phyloP scores from a whole-genome alignment of 2,329 filamentous ascomycete genomes.

The Penicillium olsonii region DNA sequence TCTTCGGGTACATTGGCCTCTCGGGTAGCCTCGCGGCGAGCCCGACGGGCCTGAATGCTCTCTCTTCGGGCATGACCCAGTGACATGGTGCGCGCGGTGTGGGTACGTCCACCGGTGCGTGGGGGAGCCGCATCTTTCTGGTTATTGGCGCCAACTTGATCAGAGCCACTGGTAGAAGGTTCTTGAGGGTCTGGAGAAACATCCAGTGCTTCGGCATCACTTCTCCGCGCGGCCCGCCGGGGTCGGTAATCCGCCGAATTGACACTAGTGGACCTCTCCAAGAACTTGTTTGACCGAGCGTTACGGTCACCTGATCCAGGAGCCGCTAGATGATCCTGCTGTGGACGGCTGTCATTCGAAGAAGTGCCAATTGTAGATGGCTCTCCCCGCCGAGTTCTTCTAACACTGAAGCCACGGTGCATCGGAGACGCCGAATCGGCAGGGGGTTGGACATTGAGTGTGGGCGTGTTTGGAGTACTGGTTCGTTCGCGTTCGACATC shows the following conservation, averaged over 20 bases:
- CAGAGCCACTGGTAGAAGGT: slow-evolving; percentile 75
- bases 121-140: slow-evolving; percentile 47
- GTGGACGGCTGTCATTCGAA: slow-evolving; percentile 63
- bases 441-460: slow-evolving; percentile 78
- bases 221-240: slow-evolving; percentile 60
- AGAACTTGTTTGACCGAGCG: slow-evolving; percentile 64
- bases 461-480: slow-evolving; percentile 68
- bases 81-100: slow-evolving; percentile 77
- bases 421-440: slow-evolving; percentile 65
- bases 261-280: slow-evolving; percentile 87
- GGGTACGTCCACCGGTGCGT: slow-evolving; percentile 57
- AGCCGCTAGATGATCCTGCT: slow-evolving; percentile 76
- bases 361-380: slow-evolving; percentile 57
- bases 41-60: slow-evolving; percentile 84
- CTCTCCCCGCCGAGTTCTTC: slow-evolving; percentile 59
- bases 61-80: slow-evolving; percentile 86
- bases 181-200: slow-evolving; percentile 61
- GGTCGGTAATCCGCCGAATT: slow-evolving; percentile 79
- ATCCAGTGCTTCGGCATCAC: slow-evolving; percentile 55
- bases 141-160: slow-evolving; percentile 63
- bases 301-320: slow-evolving; percentile 63
- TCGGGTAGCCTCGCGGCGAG: slow-evolving; percentile 69
- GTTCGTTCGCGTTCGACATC: slow-evolving; percentile 51
- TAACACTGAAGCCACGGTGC: slow-evolving; percentile 87
- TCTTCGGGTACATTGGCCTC: slow-evolving; percentile 86